Conservation (phyloP, 768 basidiomycete species). For the Cubamyces lactineus region DNA sequence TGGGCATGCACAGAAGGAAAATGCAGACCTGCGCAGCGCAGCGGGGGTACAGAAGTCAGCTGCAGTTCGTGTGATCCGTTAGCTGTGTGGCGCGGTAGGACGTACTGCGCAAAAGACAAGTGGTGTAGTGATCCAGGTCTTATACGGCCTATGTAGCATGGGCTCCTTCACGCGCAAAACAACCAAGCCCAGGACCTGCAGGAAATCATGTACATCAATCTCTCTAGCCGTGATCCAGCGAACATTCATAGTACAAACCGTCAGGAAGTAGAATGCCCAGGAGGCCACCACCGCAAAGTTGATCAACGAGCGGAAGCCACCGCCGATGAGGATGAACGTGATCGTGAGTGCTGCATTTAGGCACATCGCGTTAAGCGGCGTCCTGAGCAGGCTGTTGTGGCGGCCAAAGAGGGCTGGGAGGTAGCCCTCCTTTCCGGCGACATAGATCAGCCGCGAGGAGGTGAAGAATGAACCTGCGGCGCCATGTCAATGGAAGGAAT, state of each 20-base stretch:
- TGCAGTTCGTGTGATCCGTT: background rate
- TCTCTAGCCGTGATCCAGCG: background rate
- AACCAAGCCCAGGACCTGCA: constrained; percentile 83
- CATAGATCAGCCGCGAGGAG: constrained; percentile 82
- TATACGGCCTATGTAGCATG: constrained; percentile 87
- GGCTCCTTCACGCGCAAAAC: constrained; percentile 92
- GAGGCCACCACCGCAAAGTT: constrained; percentile 89
- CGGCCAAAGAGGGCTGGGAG: constrained; percentile 84
- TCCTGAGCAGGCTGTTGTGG: constrained; percentile 72
- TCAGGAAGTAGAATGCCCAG: constrained; percentile 88
- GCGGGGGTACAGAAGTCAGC: constrained; percentile 4
- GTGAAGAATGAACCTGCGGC: constrained; percentile 68
- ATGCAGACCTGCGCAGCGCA: constrained; percentile 67
- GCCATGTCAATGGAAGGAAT: background rate
- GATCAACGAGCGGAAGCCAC: constrained; percentile 85
- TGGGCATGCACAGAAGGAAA: constrained; percentile 91
- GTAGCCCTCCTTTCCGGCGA: constrained; percentile 86
- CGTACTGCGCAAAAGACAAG: constrained; percentile 85
- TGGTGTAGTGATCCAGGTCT: constrained; percentile 89
- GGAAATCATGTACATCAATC: background rate
- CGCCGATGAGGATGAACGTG: constrained; percentile 81
- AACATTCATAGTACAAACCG: constrained; percentile 47
- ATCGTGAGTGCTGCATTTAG: constrained; percentile 78
- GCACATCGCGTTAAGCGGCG: constrained; percentile 86
- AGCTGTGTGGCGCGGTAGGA: constrained; percentile 14